Conservation (phyloP, 441 rosid species). For the Gossypium davidsonii region DNA sequence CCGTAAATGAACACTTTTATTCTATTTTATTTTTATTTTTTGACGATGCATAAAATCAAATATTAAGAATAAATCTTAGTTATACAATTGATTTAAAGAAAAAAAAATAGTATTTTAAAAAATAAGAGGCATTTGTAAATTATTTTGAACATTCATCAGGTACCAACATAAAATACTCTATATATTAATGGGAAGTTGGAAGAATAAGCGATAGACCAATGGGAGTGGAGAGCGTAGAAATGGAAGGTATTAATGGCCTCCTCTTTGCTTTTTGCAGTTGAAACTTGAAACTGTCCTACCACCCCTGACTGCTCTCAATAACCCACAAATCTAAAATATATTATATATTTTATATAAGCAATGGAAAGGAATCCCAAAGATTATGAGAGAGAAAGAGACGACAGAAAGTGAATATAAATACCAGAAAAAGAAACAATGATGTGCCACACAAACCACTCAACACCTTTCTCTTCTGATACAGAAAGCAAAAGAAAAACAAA, state of each 20-base stretch:
- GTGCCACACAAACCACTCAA: conserved; percentile 14
- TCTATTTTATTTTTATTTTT: too few species aligned
- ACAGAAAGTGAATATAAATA: conserved; percentile 12
- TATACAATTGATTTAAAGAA: too few species aligned
- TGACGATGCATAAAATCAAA: too few species aligned
- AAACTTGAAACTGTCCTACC: conserved; percentile 8
- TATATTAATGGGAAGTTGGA: too few species aligned
- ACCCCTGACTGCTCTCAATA: background rate
- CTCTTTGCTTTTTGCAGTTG: conserved; percentile 1
- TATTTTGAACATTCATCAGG: too few species aligned
- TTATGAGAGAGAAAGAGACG: conserved; percentile 11
- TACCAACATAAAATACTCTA: too few species aligned
- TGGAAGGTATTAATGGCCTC: background rate
- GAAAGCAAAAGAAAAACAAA: background rate
- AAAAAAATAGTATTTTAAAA: too few species aligned
- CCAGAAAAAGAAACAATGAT: conserved; percentile 16
- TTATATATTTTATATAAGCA: background rate
- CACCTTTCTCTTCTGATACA: background rate
- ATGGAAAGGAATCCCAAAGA: conserved; percentile 13
- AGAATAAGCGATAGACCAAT: too few species aligned
- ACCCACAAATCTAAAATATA: background rate
- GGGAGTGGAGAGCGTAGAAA: too few species aligned
- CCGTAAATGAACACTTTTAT: too few species aligned
- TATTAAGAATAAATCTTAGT: too few species aligned
- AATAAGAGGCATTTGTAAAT: too few species aligned